Percentiles rank a stretch among this genome's conserved stretches.
phyloP scores from a whole-genome alignment of 192 early-diverging fungal species.

The Rhizoclosmatium sp. region DNA sequence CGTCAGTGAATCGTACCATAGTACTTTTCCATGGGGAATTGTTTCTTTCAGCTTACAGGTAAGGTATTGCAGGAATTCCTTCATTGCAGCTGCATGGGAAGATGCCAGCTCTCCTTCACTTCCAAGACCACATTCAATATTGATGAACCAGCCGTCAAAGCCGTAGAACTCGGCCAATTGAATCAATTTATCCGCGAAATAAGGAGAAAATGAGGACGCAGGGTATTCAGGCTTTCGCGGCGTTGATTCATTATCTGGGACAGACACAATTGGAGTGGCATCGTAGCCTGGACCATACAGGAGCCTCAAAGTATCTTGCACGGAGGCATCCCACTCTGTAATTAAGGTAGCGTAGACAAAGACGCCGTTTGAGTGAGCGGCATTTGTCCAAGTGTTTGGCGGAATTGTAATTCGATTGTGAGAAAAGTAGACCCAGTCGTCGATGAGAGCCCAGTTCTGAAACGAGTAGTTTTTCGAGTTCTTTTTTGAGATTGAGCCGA shows the following conservation, averaged over 20 bases:
- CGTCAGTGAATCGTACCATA: constrained; percentile 68
- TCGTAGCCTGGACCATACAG: constrained; percentile 57
- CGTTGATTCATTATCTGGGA: background rate
- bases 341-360: constrained; percentile 64
- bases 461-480: constrained; percentile 55
- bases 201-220: constrained; percentile 42
- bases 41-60: constrained; percentile 50
- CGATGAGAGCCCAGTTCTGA: constrained; percentile 70
- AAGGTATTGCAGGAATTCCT: constrained; percentile 57
- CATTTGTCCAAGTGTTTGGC: constrained; percentile 68
- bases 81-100: constrained; percentile 41
- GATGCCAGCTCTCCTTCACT: background rate
- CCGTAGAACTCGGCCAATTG: constrained; percentile 65
- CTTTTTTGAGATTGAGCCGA: constrained; percentile 47
- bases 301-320: constrained; percentile 61
- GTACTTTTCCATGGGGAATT: constrained; percentile 44
- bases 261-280: constrained; percentile 17
- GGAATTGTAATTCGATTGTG: constrained; percentile 68
- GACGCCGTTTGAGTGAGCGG: constrained; percentile 69
- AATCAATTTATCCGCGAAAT: constrained; percentile 66
- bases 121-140: constrained; percentile 63
- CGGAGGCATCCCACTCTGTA: constrained; percentile 60
- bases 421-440: constrained; percentile 68
- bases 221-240: background rate
- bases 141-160: constrained; percentile 77